Evolutionary conservation across 768 basidiomycete species (phyloP).

Genomic region (Pulveroboletus sp.): DNA sequence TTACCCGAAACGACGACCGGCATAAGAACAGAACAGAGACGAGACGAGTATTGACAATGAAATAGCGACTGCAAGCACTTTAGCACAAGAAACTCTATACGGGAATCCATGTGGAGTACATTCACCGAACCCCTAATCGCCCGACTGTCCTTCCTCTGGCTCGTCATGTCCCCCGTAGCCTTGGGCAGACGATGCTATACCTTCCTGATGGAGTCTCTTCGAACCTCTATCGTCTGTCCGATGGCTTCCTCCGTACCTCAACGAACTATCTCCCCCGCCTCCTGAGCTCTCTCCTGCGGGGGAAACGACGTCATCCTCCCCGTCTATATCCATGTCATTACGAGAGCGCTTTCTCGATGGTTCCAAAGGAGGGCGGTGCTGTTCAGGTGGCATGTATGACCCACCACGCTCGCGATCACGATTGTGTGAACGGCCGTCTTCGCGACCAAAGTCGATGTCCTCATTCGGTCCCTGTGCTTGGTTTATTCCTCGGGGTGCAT

Average conservation of each 20-base stretch:
- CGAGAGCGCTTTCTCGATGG: slow-evolving; percentile 52
- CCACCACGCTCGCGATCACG: slow-evolving; percentile 38
- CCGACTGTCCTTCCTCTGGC: slow-evolving; percentile 30
- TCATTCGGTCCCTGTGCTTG: slow-evolving; percentile 37
- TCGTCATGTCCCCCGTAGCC: slow-evolving; percentile 28
- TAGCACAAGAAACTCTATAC: slow-evolving; percentile 33
- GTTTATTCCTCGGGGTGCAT: slow-evolving; percentile 48
- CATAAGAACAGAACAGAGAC: slow-evolving; percentile 19
- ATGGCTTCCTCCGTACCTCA: slow-evolving; percentile 35
- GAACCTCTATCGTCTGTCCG: slow-evolving; percentile 48
- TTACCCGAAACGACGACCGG: slow-evolving; percentile 15
- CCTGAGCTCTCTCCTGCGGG: slow-evolving; percentile 27
- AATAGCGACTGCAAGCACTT: slow-evolving; percentile 20
- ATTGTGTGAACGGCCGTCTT: slow-evolving; percentile 42
- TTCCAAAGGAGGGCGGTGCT: slow-evolving; percentile 39
- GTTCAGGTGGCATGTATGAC: slow-evolving; percentile 31
- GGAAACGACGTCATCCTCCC: slow-evolving; percentile 43
- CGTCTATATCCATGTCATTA: slow-evolving; percentile 62
- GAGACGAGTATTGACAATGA: slow-evolving; percentile 13
- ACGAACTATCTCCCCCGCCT: slow-evolving; percentile 25
- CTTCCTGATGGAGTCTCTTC: slow-evolving; percentile 57
- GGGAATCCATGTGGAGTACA: slow-evolving; percentile 18
- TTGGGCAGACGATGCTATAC: slow-evolving; percentile 21
- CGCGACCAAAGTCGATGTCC: slow-evolving; percentile 50
- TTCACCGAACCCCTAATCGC: slow-evolving; percentile 29